Evolutionary conservation across 2,329 filamentous ascomycete species (phyloP).

Genomic region (Calonectria multiphialidica): DNA sequence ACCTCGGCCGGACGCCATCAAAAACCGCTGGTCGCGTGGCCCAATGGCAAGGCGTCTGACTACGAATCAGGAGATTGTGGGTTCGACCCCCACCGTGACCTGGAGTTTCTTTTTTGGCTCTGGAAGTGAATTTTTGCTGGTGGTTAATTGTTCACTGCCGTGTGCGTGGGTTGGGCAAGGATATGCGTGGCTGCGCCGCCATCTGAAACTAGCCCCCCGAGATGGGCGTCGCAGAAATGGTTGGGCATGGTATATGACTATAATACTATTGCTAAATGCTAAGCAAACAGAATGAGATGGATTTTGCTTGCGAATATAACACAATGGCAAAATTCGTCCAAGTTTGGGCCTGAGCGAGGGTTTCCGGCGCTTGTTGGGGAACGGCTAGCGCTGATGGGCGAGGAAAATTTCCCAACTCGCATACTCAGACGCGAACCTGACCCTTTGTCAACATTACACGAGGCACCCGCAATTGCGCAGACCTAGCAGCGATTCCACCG

Average conservation of each 20-base stretch:
- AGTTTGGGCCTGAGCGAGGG: neutral
- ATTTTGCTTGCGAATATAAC: neutral
- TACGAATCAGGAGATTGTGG: slow-evolving; percentile 50
- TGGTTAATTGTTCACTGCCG: neutral
- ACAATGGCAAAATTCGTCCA: neutral
- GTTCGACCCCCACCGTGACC: slow-evolving; percentile 46
- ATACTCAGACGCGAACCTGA: neutral
- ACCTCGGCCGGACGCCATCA: neutral
- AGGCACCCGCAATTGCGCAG: slow-evolving; percentile 4
- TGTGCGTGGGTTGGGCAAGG: neutral
- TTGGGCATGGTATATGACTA: neutral
- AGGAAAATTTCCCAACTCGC: slow-evolving; percentile 22
- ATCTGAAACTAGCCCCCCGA: neutral
- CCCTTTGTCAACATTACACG: slow-evolving; percentile 7
- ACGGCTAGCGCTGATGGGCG: slow-evolving; percentile 19
- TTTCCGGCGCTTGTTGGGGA: slow-evolving; percentile 10
- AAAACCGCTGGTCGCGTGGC: slow-evolving; percentile 34
- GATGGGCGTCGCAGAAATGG: neutral
- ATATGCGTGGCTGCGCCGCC: neutral
- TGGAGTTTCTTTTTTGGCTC: neutral
- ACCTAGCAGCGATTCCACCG: neutral
- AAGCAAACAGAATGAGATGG: too few species aligned
- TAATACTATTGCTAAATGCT: neutral
- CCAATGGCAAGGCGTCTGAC: slow-evolving; percentile 50
- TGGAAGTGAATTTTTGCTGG: neutral